phyloP scores from a whole-genome alignment of 1,284 basidiomycete species.

The Tilletia caries region DNA sequence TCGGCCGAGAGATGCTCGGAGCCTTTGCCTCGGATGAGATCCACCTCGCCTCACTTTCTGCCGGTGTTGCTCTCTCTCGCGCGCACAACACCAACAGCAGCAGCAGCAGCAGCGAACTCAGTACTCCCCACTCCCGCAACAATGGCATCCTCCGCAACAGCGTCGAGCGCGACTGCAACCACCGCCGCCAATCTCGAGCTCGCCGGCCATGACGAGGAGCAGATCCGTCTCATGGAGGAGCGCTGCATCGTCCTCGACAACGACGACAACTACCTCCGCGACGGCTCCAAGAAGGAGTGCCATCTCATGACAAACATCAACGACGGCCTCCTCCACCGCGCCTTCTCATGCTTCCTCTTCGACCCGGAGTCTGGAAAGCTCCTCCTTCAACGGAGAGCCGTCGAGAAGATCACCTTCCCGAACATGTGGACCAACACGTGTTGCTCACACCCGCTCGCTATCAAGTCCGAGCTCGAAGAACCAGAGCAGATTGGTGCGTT shows the following conservation, averaged over 20 bases:
- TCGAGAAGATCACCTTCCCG: slow-evolving; percentile 99
- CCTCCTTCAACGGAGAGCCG: slow-evolving; percentile 89
- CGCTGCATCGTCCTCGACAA: slow-evolving; percentile 91
- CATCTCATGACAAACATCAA: slow-evolving; percentile 98
- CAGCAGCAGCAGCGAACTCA: neutral
- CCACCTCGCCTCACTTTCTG: too few relatives aligned
- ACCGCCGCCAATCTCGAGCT: slow-evolving; percentile 22
- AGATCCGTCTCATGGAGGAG: slow-evolving; percentile 87
- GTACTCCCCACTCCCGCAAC: slow-evolving; percentile 4
- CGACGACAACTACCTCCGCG: slow-evolving; percentile 66
- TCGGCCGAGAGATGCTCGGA: too few relatives aligned
- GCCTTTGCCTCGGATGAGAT: too few relatives aligned
- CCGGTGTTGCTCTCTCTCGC: neutral
- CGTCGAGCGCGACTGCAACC: too few relatives aligned
- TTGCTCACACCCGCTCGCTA: slow-evolving; percentile 85
- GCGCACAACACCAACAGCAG: too few relatives aligned
- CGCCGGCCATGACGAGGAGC: slow-evolving; percentile 54
- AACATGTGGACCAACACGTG: slow-evolving; percentile 99
- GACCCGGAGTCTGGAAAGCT: slow-evolving; percentile 88
- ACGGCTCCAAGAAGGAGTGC: slow-evolving; percentile 87
- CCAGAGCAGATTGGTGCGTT: slow-evolving; percentile 63
- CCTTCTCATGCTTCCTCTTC: slow-evolving; percentile 97
- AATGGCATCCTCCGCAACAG: neutral
- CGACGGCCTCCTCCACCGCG: slow-evolving; percentile 89
- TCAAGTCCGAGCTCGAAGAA: slow-evolving; percentile 68